phyloP scores from a whole-genome alignment of 73 alveolate species.

The Paramecium sexaurelia region DNA sequence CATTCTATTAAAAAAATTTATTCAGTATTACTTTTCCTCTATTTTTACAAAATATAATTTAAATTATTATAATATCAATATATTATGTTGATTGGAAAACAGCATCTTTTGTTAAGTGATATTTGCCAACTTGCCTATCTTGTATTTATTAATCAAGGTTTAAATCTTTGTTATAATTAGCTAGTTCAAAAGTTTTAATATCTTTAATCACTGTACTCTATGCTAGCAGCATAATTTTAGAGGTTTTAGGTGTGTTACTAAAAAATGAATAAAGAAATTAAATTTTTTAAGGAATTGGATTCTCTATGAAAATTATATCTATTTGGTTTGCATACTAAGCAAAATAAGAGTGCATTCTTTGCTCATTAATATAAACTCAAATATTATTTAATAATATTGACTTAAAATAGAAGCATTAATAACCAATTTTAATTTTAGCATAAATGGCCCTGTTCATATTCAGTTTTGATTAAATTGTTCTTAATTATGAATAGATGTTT shows the following conservation, averaged over 20 bases:
- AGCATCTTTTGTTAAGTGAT: background rate
- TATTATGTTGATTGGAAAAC: background rate
- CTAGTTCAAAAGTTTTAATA: background rate
- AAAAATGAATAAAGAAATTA: background rate
- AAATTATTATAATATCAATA: background rate
- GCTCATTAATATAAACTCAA: background rate
- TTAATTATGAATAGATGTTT: background rate
- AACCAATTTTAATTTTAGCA: background rate
- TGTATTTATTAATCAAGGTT: background rate
- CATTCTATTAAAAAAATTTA: background rate
- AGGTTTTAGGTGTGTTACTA: background rate
- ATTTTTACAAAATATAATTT: background rate
- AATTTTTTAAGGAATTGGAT: background rate
- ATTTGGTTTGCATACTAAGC: background rate
- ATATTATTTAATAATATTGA: background rate
- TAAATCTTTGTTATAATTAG: background rate
- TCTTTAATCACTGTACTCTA: background rate
- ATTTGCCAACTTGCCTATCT: background rate
- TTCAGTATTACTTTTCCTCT: background rate
- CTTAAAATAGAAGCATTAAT: background rate
- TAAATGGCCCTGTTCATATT: background rate
- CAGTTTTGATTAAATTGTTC: background rate
- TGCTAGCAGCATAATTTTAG: background rate
- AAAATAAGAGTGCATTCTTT: background rate
- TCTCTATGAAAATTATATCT: background rate